Conservation (phyloP, 148 eudicot genomes). For the Cornus kousa region DNA sequence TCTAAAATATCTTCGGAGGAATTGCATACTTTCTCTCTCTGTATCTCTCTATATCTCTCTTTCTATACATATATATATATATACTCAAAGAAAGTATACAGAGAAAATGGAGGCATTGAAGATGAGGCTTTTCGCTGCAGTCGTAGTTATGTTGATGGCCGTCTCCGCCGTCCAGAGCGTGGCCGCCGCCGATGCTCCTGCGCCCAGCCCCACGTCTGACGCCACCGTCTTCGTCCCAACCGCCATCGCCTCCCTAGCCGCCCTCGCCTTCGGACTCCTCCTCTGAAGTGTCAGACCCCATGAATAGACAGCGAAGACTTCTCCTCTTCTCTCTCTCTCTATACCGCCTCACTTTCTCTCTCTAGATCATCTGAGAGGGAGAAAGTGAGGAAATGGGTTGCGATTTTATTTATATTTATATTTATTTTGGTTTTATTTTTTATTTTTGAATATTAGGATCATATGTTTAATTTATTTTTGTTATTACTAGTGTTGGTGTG, state of each 20-base stretch:
- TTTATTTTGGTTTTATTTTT: background rate
- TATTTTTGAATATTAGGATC: too few species aligned
- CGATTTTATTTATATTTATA: background rate
- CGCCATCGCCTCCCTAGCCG: slow-evolving; percentile 31
- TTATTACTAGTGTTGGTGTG: background rate
- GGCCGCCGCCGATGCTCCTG: slow-evolving; percentile 36
- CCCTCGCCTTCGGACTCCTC: slow-evolving; percentile 30
- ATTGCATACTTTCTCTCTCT: slow-evolving; percentile 6
- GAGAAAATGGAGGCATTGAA: slow-evolving; percentile 41
- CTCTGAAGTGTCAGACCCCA: slow-evolving; percentile 10
- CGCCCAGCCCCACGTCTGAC: slow-evolving; percentile 33
- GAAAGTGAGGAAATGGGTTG: background rate
- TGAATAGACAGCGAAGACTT: background rate
- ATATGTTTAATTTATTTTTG: too few species aligned
- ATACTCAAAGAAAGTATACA: too few species aligned
- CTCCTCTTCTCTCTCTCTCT: background rate
- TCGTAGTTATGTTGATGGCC: slow-evolving; percentile 29
- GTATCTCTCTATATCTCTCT: slow-evolving; percentile 2
- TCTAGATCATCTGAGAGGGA: background rate
- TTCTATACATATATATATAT: too few species aligned
- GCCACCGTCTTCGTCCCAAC: slow-evolving; percentile 33
- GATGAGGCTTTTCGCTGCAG: slow-evolving; percentile 24
- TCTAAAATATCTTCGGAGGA: background rate
- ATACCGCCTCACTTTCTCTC: background rate
- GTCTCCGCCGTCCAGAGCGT: slow-evolving; percentile 27